phyloP scores from a whole-genome alignment of 768 basidiomycete genomes.

The Asterophora lycoperdoides region DNA sequence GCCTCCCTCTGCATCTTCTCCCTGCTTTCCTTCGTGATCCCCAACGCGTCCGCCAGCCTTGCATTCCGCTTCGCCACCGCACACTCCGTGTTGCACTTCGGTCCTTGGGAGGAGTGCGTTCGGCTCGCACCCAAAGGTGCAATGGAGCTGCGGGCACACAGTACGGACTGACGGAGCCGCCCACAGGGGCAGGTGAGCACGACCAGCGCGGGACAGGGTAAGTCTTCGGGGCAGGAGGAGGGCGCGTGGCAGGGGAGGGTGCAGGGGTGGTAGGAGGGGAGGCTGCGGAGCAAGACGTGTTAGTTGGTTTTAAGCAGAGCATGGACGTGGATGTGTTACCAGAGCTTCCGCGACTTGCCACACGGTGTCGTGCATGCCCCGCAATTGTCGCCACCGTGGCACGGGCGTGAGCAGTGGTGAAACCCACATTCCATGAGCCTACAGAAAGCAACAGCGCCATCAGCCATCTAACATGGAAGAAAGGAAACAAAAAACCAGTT shows the following conservation, averaged over 20 bases:
- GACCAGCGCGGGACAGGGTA: slow-evolving; percentile 68
- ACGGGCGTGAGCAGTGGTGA: slow-evolving; percentile 79
- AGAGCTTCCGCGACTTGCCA: slow-evolving; percentile 82
- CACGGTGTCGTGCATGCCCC: slow-evolving; percentile 74
- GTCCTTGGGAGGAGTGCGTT: slow-evolving; percentile 16
- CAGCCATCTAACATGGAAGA: not conserved
- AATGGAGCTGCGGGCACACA: slow-evolving; percentile 60
- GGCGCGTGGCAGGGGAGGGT: slow-evolving; percentile 85
- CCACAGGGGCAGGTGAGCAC: slow-evolving; percentile 80
- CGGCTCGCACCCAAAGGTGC: slow-evolving; percentile 38
- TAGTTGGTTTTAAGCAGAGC: not conserved
- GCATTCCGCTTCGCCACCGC: slow-evolving; percentile 82
- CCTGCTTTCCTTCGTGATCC: slow-evolving; percentile 59
- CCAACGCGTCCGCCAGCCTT: slow-evolving; percentile 84
- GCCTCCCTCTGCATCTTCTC: slow-evolving; percentile 26
- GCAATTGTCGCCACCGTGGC: slow-evolving; percentile 78
- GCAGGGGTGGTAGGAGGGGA: slow-evolving; percentile 73
- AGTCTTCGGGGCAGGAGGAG: slow-evolving; percentile 71
- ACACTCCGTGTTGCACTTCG: slow-evolving; percentile 82
- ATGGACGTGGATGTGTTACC: slow-evolving; percentile 43
- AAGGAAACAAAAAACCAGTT: not conserved
- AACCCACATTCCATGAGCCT: slow-evolving; percentile 80
- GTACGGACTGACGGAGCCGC: slow-evolving; percentile 65
- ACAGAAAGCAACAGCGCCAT: not conserved
- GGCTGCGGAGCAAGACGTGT: slow-evolving; percentile 30